Evolutionary conservation across 2,329 filamentous ascomycete genomes (phyloP), one percentile per base, ranked within the genome.

Genomic region (Diaporthe citri): DNA sequence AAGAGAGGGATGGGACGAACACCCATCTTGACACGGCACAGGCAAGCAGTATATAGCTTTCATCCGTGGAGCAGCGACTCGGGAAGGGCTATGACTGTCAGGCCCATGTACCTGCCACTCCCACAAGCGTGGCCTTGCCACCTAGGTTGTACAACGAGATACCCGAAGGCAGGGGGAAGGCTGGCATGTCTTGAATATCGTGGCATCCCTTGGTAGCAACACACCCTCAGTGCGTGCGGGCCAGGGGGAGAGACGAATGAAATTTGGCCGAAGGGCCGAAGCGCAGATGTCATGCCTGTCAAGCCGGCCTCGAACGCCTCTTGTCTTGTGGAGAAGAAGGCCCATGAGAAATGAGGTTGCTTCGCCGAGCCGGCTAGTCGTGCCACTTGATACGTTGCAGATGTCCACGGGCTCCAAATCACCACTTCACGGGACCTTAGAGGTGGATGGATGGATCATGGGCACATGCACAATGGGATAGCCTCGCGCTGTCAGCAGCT

Each of bases 41-140:
- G 55, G 17, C 66, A 59, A 36, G 55, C 62, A 52, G 70, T 75
- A 76, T 76, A 76, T 75, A 75, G 31, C 20, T 22, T 22, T 60
- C 34, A 66, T 36, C 64, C 20, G 15, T 28, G n/a, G 43, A 48
- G 36, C 20, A 13, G n/a, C 31, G 48, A 9, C 43, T 64, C 17
- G 25, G 39, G 31, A 56, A 36, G 8, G 22, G 22, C 28, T 43
- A 39, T 39, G 48, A 43, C 39, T 10, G 56, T 60, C 48, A 55
- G n/a, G 31, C 64, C 28, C 34, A 56, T 59, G 51, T 71, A 62
- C 56, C 55, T 71, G 57, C 71, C 56, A 74, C 60, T 41, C 75
- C 55, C 57, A 73, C 43, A 60, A 46, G 59, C 9, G 70, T 39
- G 41, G 72, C 28, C 36, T 22, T 43, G 36, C 39, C 67, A 72